Conservation (phyloP, 441 rosid genomes). For the Biscutella auriculata region DNA sequence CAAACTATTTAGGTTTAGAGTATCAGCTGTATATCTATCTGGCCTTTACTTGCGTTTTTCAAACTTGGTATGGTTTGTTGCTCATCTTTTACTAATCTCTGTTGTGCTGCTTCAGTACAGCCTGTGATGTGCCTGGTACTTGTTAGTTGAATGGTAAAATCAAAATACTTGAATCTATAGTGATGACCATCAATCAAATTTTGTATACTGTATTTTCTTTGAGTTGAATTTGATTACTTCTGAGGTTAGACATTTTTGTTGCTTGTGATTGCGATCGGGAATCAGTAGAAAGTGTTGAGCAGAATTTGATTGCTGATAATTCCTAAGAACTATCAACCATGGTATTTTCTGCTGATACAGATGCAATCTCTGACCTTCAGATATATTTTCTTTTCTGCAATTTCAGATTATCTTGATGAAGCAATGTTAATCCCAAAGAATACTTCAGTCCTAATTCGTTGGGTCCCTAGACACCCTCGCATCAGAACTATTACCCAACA, state of each 20-base stretch:
- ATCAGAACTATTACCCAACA: conserved; percentile 70
- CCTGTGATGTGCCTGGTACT: not conserved
- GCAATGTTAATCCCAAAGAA: conserved; percentile 91
- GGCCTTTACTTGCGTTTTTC: not conserved
- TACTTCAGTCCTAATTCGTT: conserved; percentile 87
- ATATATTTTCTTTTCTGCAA: conserved; percentile 35
- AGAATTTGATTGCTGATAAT: too few species aligned
- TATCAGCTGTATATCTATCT: not conserved
- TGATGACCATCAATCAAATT: not conserved
- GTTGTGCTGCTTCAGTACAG: not conserved
- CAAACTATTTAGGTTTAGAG: not conserved
- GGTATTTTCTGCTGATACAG: not conserved
- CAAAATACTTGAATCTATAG: not conserved
- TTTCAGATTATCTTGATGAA: conserved; percentile 97
- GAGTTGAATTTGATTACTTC: not conserved
- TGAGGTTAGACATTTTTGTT: not conserved
- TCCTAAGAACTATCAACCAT: too few species aligned
- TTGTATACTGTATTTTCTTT: not conserved
- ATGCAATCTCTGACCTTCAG: not conserved
- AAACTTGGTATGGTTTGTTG: not conserved
- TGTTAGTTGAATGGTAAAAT: not conserved
- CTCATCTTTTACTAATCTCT: too few species aligned
- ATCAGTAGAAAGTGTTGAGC: too few species aligned
- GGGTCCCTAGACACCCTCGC: conserved; percentile 97
- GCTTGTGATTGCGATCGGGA: not conserved